A percentile compares a stretch with the other conserved stretches of the same genome.
phyloP scores from a whole-genome alignment of 2,329 filamentous ascomycete genomes.

The Cercospora berteroae region DNA sequence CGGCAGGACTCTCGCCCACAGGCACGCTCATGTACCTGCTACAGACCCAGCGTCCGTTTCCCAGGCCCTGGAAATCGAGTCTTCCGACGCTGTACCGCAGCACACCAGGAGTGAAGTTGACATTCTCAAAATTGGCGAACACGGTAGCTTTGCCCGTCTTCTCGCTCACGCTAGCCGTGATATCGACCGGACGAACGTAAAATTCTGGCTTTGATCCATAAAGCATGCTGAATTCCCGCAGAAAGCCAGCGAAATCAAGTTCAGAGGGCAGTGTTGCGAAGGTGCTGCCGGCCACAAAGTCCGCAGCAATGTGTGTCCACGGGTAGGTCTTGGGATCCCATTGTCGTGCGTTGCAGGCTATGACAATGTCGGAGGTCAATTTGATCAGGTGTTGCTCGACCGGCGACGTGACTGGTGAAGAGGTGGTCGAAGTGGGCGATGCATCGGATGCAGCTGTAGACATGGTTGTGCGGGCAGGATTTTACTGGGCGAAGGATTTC shows the following conservation, averaged over 20 bases:
- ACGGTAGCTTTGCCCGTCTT: slow-evolving; percentile 9
- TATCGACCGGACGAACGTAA: background rate
- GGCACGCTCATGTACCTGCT: slow-evolving; percentile 13
- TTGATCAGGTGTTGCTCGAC: slow-evolving; percentile 8
- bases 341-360: background rate
- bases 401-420: slow-evolving; percentile 1
- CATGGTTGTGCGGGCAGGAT: slow-evolving; percentile 6
- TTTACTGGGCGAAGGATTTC: slow-evolving; percentile 10
- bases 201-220: background rate
- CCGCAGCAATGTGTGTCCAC: slow-evolving; percentile 1
- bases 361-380: slow-evolving; percentile 9
- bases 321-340: slow-evolving; percentile 6
- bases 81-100: slow-evolving; percentile 7
- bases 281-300: slow-evolving; percentile 5
- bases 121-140: slow-evolving; percentile 9
- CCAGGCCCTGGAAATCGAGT: slow-evolving; percentile 10
- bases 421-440: slow-evolving; percentile 1
- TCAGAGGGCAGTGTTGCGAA: slow-evolving; percentile 8
- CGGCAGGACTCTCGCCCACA: slow-evolving; percentile 4
- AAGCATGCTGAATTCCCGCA: background rate
- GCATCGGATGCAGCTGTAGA: slow-evolving; percentile 2
- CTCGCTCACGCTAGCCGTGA: slow-evolving; percentile 9
- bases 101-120: slow-evolving; percentile 10
- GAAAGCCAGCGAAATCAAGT: slow-evolving; percentile 4
- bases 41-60: slow-evolving; percentile 9